Evolutionary conservation across 345 rosid species (phyloP).

Genomic region (Zanthoxylum bungeanum): DNA sequence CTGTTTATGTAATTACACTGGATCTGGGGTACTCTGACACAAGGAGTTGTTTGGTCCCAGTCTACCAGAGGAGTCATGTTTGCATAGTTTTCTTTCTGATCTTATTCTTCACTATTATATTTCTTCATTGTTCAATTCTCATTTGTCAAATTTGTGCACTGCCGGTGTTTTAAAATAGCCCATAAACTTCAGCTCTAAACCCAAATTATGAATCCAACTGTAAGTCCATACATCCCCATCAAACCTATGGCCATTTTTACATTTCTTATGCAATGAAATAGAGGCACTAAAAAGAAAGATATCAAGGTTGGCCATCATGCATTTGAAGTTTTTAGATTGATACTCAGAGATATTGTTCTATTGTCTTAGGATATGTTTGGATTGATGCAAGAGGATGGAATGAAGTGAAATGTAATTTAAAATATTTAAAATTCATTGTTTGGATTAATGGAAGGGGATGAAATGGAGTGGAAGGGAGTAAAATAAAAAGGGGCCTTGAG

Average conservation of each 20-base stretch:
- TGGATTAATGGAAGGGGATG: no score
- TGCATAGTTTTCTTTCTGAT: not conserved
- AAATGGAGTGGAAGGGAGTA: no score
- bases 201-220: not conserved
- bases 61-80: no score
- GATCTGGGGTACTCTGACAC: not conserved
- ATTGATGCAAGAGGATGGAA: no score
- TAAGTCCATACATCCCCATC: not conserved
- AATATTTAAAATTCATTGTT: no score
- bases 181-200: not conserved
- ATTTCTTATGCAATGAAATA: not conserved
- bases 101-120: not conserved
- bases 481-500: no score
- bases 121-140: not conserved
- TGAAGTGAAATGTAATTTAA: no score
- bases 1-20: not conserved
- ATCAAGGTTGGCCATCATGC: not conserved
- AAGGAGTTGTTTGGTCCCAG: not conserved
- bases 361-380: no score
- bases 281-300: not conserved
- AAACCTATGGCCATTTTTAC: not conserved
- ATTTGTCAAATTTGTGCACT: not conserved
- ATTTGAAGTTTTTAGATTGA: not conserved
- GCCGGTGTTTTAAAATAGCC: not conserved
- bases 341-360: not conserved